A percentile compares a stretch with the other conserved stretches of the same genome.
phyloP scores from a whole-genome alignment of 176 grass and related monocot species.

The Cenchrus americanus region DNA sequence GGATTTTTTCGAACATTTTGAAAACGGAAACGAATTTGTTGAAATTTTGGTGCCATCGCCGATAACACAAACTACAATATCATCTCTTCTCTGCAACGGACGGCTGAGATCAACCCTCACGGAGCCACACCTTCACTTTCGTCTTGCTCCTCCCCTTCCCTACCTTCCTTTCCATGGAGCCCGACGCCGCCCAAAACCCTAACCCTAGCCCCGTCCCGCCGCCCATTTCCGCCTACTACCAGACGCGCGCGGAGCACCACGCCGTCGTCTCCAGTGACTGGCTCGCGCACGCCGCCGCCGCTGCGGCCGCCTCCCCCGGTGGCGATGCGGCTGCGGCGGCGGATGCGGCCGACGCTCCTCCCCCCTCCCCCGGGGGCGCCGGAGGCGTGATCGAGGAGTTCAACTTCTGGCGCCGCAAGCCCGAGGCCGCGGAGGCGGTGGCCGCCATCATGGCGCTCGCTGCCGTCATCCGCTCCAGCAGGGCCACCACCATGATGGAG shows the following conservation, averaged over 20 bases:
- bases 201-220: slow-evolving; percentile 44
- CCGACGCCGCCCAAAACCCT: slow-evolving; percentile 52
- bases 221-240: slow-evolving; percentile 94
- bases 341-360: neutral
- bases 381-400: slow-evolving; percentile 92
- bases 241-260: slow-evolving; percentile 89
- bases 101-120: slow-evolving; percentile 33
- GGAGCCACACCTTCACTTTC: neutral
- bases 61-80: neutral
- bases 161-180: slow-evolving; percentile 46
- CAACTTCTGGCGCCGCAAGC: slow-evolving; percentile 95
- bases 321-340: neutral
- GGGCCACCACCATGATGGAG: slow-evolving; percentile 98
- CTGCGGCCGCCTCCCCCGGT: slow-evolving; percentile 21
- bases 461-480: slow-evolving; percentile 83
- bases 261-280: slow-evolving; percentile 83
- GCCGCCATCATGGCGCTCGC: slow-evolving; percentile 95
- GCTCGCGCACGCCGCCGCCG: slow-evolving; percentile 80
- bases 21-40: neutral
- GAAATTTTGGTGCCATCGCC: neutral
- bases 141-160: neutral
- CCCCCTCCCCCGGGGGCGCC: slow-evolving; percentile 17
- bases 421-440: slow-evolving; percentile 88
- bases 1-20: too few relatives aligned
- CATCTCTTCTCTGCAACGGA: neutral